Conservation (phyloP, 768 basidiomycete genomes). For the Suillus lakei region DNA sequence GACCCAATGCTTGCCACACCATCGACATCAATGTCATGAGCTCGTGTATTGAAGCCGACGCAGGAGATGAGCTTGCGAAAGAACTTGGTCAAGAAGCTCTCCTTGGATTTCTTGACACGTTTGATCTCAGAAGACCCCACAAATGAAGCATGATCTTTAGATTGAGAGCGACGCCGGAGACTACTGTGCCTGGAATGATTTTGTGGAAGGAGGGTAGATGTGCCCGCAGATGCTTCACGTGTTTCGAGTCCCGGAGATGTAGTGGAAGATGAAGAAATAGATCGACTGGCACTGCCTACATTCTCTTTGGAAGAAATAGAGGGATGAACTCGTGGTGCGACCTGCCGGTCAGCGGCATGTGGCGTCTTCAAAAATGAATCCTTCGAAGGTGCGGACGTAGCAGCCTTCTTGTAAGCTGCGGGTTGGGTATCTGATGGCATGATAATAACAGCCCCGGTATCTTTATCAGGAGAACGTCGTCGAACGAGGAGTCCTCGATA, state of each 20-base stretch:
- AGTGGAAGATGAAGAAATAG: background rate
- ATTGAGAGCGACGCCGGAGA: background rate
- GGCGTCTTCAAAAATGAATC: conserved; percentile 5
- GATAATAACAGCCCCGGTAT: background rate
- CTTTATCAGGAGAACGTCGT: conserved; percentile 1
- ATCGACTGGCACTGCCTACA: background rate
- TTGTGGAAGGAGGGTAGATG: conserved; percentile 1
- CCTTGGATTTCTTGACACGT: conserved; percentile 27
- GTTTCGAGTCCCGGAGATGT: background rate
- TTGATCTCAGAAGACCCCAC: background rate
- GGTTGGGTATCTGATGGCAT: conserved; percentile 4
- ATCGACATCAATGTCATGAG: conserved; percentile 46
- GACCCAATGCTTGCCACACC: conserved; percentile 1
- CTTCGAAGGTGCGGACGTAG: conserved; percentile 3
- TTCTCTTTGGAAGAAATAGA: conserved; percentile 4
- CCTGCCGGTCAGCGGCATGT: conserved; percentile 10
- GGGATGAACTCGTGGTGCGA: background rate
- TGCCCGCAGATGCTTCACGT: conserved; percentile 2
- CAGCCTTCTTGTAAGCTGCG: background rate
- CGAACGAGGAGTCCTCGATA: background rate
- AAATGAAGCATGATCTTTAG: background rate
- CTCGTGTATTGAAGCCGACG: conserved; percentile 45
- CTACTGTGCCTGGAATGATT: background rate
- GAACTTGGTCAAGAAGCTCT: conserved; percentile 55
- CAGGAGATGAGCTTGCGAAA: conserved; percentile 62